Percentiles rank a stretch among this genome's conserved stretches.
These are phyloP conservation scores for Carex myosuroides DNA, from an alignment of 176 grass and related monocot species.

Conservation along the genomic window DNA sequence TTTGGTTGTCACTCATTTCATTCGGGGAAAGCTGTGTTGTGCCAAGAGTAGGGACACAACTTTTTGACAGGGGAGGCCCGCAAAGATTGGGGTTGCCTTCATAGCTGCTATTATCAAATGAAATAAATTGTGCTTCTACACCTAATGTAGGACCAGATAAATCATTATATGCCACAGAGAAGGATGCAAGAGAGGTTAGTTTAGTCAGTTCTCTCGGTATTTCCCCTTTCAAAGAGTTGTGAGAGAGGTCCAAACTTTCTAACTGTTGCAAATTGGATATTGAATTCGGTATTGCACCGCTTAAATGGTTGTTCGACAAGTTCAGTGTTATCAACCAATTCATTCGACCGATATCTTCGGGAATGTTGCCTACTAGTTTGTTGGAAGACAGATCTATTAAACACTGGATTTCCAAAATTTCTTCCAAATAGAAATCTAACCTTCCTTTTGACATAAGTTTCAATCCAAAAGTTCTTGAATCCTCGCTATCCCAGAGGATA, in stretches of 20 bases:
- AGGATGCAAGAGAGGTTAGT: neutral
- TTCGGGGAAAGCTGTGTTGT: neutral
- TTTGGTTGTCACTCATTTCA: neutral
- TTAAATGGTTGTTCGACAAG: constrained; percentile 19
- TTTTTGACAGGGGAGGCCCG: neutral
- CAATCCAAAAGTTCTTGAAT: too few relatives aligned
- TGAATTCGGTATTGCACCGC: neutral
- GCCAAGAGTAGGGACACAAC: neutral
- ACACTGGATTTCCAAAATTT: too few relatives aligned
- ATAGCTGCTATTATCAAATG: constrained; percentile 13
- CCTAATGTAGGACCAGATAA: constrained; percentile 25
- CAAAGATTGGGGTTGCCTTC: constrained; percentile 16
- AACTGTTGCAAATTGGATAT: constrained; percentile 5
- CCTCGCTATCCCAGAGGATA: too few relatives aligned
- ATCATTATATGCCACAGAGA: constrained; percentile 33
- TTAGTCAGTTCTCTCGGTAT: constrained; percentile 6
- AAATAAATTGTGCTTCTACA: neutral
- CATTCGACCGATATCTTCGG: constrained; percentile 12
- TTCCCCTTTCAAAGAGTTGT: neutral
- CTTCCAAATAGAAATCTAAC: too few relatives aligned
- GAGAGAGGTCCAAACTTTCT: constrained; percentile 28
- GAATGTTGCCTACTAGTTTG: too few relatives aligned
- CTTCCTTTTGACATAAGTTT: too few relatives aligned
- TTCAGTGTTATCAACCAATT: constrained; percentile 5
- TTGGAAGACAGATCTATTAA: too few relatives aligned